Base-by-base conservation (phyloP, 371 early-diverging fungal genomes). In the Mucor indicus region DNA sequence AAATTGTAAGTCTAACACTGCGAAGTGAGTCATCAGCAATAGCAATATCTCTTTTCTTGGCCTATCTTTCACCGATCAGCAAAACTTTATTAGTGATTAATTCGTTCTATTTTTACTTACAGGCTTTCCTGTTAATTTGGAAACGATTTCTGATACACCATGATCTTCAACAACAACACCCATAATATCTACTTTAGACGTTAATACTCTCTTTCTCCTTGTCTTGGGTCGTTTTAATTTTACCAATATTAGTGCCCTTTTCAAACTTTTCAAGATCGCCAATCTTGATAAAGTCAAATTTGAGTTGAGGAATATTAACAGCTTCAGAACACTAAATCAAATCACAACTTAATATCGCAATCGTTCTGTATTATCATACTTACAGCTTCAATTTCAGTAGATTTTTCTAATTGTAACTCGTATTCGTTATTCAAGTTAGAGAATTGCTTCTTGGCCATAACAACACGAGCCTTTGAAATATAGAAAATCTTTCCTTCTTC, bases 401-500 rank as follows among this genome's bases (percentile, higher is more conserved):
- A 62, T 35, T 75, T 50, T 20, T 96, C 95, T 37, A 96, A 68
- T 1, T 82, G 70, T 50, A 99, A 72, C 64, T 99, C 99, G 57
- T 98, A 99, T 51, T 96, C 91, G 62, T 93, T 91, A 56, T 88
- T 72, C 38, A 90, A 65, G 21, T 76, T 85, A 23, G 80, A 86
- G 55, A 83, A 98, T 60, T 91, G 87, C 61, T 87, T 87, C 45
- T 88, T 92, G 9, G 98, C 96, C 67, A 85, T 75, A 55, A 87
- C 87, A 15, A 98, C 83, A 41, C 77, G 73, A 20, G 89, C 92
- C 37, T 85, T 84, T 17, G 91, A 87, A 38, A 99, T 63, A 50
- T 86, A 91, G 55, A 93, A 98, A 6, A 90, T 78, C 60, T 87
- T 80, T 51, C 85, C 87, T 31, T 89, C 84, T 47, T 92, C 80